phyloP scores from a whole-genome alignment of 345 rosid species.

The Zanthoxylum bungeanum region DNA sequence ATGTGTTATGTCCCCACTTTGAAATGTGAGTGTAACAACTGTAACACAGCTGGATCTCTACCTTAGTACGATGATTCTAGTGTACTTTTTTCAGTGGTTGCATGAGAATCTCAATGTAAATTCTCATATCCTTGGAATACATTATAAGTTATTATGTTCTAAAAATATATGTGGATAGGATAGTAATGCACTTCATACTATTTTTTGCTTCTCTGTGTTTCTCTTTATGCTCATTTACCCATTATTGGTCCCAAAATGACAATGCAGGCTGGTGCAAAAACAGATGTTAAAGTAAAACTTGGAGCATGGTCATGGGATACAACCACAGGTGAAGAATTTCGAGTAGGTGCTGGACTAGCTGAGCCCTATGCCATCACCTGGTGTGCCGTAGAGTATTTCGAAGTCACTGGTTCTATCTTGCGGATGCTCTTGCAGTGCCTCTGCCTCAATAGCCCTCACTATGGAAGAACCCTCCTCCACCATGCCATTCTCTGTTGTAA shows the following conservation, averaged over 20 bases:
- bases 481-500: constrained; percentile 88
- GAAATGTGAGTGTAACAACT: neutral
- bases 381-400: constrained; percentile 96
- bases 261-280: constrained; percentile 63
- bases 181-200: neutral
- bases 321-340: constrained; percentile 79
- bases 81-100: neutral
- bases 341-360: constrained; percentile 96
- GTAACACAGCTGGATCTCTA: constrained; percentile 7
- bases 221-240: neutral
- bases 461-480: constrained; percentile 86
- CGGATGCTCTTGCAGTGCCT: constrained; percentile 55
- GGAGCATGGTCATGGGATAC: constrained; percentile 99
- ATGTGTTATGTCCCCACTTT: neutral
- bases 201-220: neutral
- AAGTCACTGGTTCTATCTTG: constrained; percentile 70
- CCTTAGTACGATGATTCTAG: neutral
- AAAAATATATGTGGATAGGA: neutral
- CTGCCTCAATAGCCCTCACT: constrained; percentile 45
- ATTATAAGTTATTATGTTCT: neutral
- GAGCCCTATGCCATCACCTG: constrained; percentile 85
- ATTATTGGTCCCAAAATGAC: no score
- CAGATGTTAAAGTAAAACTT: constrained; percentile 57
- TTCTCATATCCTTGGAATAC: neutral
- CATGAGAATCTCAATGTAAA: neutral